A percentile compares a stretch with the other conserved stretches of the same genome.
Conservation (phyloP, 306 rosid genomes). For the Urtica urens region DNA sequence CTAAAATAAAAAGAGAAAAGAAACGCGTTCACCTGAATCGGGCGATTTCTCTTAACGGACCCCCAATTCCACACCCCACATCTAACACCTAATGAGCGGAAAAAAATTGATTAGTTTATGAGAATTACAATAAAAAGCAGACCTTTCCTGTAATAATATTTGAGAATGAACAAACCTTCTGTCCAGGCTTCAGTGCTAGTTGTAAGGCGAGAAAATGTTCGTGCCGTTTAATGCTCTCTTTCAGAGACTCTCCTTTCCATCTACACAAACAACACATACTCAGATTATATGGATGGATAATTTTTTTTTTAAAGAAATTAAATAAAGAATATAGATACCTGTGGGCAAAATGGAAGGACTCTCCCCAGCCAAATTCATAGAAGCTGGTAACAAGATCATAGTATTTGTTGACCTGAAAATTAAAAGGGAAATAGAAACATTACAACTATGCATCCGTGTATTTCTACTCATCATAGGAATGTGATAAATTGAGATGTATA, state of each 20-base stretch:
- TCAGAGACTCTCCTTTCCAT: slow-evolving; percentile 84
- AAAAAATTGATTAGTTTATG: not conserved
- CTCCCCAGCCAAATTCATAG: slow-evolving; percentile 98
- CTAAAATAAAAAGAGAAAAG: not conserved
- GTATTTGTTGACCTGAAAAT: slow-evolving; percentile 88
- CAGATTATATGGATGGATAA: too few species aligned
- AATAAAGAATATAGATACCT: slow-evolving; percentile 29
- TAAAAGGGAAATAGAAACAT: too few species aligned
- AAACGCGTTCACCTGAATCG: slow-evolving; percentile 84
- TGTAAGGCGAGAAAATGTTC: slow-evolving; percentile 93
- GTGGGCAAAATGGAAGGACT: slow-evolving; percentile 89
- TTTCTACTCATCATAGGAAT: too few species aligned
- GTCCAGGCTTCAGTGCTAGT: slow-evolving; percentile 69
- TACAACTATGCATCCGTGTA: too few species aligned
- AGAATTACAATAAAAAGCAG: not conserved
- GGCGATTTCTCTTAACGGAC: slow-evolving; percentile 80
- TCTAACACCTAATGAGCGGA: slow-evolving; percentile 58
- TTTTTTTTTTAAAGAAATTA: not conserved
- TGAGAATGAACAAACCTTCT: slow-evolving; percentile 46
- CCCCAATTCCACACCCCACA: slow-evolving; percentile 96
- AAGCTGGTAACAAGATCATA: slow-evolving; percentile 91
- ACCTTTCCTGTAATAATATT: slow-evolving; percentile 8
- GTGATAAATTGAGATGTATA: too few species aligned
- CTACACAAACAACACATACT: slow-evolving; percentile 24
- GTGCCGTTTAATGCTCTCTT: slow-evolving; percentile 85